phyloP scores from a whole-genome alignment of 495 filamentous ascomycete species.

The Hypoxylon fragiforme region DNA sequence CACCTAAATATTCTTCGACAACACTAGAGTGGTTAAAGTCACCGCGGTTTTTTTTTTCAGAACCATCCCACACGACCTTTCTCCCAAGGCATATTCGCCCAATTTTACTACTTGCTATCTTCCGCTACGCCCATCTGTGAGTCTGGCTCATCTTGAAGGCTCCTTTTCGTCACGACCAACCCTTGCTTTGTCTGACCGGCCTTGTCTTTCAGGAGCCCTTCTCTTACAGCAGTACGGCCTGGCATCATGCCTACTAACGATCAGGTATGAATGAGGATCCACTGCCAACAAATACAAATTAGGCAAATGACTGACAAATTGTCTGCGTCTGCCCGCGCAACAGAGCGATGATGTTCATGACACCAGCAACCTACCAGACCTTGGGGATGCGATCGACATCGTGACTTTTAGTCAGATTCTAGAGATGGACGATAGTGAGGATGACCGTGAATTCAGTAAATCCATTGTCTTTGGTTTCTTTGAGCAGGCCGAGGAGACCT shows the following conservation, averaged over 20 bases:
- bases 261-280: constrained; percentile 34
- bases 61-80: constrained; percentile 37
- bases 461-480: constrained; percentile 93
- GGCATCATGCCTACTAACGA: constrained; percentile 36
- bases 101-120: constrained; percentile 9
- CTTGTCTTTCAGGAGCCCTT: constrained; percentile 14
- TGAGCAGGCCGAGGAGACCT: constrained; percentile 84
- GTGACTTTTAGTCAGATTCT: constrained; percentile 90
- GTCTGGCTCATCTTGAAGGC: constrained; percentile 10
- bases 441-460: constrained; percentile 73
- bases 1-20: constrained; percentile 37
- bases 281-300: not conserved
- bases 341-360: constrained; percentile 36
- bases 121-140: constrained; percentile 11
- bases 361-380: constrained; percentile 40
- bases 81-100: constrained; percentile 25
- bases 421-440: constrained; percentile 91
- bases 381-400: constrained; percentile 74
- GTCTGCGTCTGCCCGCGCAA: constrained; percentile 4
- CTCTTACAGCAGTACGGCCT: constrained; percentile 15
- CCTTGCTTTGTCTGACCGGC: constrained; percentile 21
- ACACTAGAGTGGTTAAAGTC: constrained; percentile 42
- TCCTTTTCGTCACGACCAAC: constrained; percentile 11
- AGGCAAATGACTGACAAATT: constrained; percentile 8
- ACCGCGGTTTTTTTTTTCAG: constrained; percentile 35